These are phyloP conservation scores for Ambrosiella beaveri DNA, from an alignment of 2,329 filamentous ascomycete species.

Conservation along the genomic window DNA sequence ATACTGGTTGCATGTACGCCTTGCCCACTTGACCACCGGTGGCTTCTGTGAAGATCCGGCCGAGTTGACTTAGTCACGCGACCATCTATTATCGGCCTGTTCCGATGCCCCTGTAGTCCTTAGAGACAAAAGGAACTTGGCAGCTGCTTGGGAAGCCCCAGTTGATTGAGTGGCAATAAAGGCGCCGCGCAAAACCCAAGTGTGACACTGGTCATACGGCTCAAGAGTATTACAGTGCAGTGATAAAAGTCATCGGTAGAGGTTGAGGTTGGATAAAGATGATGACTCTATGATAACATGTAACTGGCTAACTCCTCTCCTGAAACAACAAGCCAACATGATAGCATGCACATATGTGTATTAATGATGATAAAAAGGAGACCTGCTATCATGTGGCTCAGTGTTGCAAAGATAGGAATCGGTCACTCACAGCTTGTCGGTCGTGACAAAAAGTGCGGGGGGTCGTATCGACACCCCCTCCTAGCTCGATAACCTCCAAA, in stretches of 20 bases:
- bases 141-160: too few relatives aligned
- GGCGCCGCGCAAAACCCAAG: too few relatives aligned
- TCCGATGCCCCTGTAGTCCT: background rate
- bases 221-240: too few relatives aligned
- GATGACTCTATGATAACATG: background rate
- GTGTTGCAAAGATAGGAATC: background rate
- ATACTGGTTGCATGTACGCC: too few relatives aligned
- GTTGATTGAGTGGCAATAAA: too few relatives aligned
- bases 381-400: background rate
- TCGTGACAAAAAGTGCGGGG: background rate
- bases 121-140: background rate
- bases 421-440: background rate
- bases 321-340: background rate
- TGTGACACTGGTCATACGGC: too few relatives aligned
- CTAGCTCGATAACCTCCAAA: background rate
- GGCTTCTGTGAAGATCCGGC: background rate
- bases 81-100: background rate
- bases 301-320: background rate
- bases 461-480: constrained; percentile 1
- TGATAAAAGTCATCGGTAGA: too few relatives aligned
- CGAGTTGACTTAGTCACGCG: background rate
- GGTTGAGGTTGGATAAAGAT: too few relatives aligned
- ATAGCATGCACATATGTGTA: constrained; percentile 1
- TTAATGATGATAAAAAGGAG: constrained; percentile 4
- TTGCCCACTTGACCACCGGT: background rate